phyloP scores from a whole-genome alignment of 2,329 filamentous ascomycete genomes.

The Fusarium anthophilum region DNA sequence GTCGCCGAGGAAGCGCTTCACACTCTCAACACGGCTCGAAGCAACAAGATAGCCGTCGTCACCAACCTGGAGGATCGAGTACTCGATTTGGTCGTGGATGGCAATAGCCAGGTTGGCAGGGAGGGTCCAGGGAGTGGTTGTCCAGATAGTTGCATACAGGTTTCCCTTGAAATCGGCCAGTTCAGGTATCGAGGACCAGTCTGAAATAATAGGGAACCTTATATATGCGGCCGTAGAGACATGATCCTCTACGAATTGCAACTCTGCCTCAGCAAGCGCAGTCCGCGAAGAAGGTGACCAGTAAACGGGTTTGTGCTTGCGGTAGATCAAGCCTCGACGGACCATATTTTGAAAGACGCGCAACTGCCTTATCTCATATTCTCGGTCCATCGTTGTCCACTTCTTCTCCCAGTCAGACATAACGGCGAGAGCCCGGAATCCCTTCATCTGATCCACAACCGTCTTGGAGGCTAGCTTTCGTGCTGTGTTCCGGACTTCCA shows the following conservation, averaged over 20 bases:
- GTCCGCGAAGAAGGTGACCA: constrained; percentile 85
- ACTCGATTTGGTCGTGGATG: constrained; percentile 77
- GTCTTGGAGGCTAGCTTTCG: constrained; percentile 73
- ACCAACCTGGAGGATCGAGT: constrained; percentile 70
- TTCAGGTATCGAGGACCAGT: constrained; percentile 45
- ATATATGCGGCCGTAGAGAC: constrained; percentile 80
- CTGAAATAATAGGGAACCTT: constrained; percentile 73
- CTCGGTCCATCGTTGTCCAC: constrained; percentile 82
- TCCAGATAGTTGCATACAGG: constrained; percentile 93
- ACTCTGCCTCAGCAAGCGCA: constrained; percentile 83
- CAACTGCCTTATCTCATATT: constrained; percentile 79
- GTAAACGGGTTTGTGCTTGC: constrained; percentile 84
- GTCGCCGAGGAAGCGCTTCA: constrained; percentile 60
- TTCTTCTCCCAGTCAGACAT: constrained; percentile 83
- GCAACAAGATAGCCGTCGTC: constrained; percentile 75
- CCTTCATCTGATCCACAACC: constrained; percentile 76
- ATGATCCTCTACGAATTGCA: constrained; percentile 84
- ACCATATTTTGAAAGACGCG: constrained; percentile 80
- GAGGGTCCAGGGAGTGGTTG: constrained; percentile 96
- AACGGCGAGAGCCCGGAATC: constrained; percentile 77
- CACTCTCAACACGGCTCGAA: constrained; percentile 71
- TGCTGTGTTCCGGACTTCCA: constrained; percentile 72
- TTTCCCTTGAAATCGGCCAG: constrained; percentile 55
- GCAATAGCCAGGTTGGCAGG: constrained; percentile 93
- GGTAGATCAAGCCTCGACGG: constrained; percentile 76